Base-by-base conservation (phyloP, 1,139 yeast species). In the Candida sanyaensis region DNA sequence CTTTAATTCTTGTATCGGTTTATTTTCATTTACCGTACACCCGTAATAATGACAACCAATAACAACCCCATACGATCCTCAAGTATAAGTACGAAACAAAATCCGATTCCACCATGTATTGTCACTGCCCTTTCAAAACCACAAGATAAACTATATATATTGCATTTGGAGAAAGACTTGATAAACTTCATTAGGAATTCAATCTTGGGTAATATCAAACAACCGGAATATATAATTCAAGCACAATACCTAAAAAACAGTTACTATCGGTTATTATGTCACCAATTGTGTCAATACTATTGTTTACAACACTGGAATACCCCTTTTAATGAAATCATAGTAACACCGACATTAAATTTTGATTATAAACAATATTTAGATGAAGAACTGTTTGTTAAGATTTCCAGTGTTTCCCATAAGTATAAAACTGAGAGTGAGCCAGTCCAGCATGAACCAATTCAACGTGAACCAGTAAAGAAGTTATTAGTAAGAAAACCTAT, bases 251-350 rank as follows among this genome's bases (percentile, higher is more conserved):
- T 75, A 27, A 72, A 81, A 73, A 86, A 86, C 62, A 83, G 89
- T 2, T 86, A 83, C 61, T 84, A 81, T 55, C 66, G 92, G 54
- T 66, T 86, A 36, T 64, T 86, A 46, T 76, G 86, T 1, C 91
- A 86, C 62, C 87, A 86, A 53, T 66, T 85, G 30, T 88, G 91
- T 12, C 86, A 83, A 37, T 84, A 84, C 61, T 85, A 86, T 59
- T 69, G 73, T 27, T 63, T 86, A 47, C 60, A 59, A 44, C 72
- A 67, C 47, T 59, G 63, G 63, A 66, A 64, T 48, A 63, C 60
- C 48, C 53, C 52, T n/a, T 28, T 39, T 34, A 62, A 60, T 46
- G 70, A 66, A 40, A 67, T 67, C 8, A 52, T 63, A n/a, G 71
- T 65, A 6, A 59, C 63, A 7, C 58, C 62, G 7, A 47, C 48